These are phyloP conservation scores for Isoetes taiwanensis DNA, from an alignment of 75 land plant species.

Conservation along the genomic window DNA sequence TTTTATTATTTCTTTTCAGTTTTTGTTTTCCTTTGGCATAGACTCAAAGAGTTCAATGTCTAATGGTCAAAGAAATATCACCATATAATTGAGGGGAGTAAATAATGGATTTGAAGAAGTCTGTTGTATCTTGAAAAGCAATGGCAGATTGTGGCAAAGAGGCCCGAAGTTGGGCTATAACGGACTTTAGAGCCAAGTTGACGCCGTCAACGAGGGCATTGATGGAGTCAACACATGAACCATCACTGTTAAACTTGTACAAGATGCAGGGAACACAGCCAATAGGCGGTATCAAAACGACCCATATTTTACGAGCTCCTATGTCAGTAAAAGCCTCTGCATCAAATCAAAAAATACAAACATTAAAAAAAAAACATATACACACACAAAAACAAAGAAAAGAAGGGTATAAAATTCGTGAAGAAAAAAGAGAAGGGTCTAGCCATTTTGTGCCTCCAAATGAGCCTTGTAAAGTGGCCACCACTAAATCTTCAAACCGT, in stretches of 20 bases:
- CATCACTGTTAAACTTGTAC: background rate
- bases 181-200: background rate
- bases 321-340: slow-evolving; percentile 3
- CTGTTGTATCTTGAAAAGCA: background rate
- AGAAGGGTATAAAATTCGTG: no score
- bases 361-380: background rate
- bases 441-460: slow-evolving; percentile 18
- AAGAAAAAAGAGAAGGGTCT: no score
- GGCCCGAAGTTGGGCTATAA: background rate
- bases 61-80: background rate
- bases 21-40: no score
- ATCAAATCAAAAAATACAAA: background rate
- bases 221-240: background rate
- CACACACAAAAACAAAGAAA: no score
- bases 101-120: background rate
- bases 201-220: background rate
- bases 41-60: no score
- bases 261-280: slow-evolving; percentile 5
- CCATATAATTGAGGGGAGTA: background rate
- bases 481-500: background rate
- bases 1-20: no score
- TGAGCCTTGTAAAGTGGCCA: background rate
- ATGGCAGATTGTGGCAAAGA: background rate
- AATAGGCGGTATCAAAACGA: slow-evolving; percentile 2
- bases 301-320: slow-evolving; percentile 11